A percentile compares a stretch with the other conserved stretches of the same genome.
Conservation (phyloP, 805 yeast species). For the Kodamaea restingae region DNA sequence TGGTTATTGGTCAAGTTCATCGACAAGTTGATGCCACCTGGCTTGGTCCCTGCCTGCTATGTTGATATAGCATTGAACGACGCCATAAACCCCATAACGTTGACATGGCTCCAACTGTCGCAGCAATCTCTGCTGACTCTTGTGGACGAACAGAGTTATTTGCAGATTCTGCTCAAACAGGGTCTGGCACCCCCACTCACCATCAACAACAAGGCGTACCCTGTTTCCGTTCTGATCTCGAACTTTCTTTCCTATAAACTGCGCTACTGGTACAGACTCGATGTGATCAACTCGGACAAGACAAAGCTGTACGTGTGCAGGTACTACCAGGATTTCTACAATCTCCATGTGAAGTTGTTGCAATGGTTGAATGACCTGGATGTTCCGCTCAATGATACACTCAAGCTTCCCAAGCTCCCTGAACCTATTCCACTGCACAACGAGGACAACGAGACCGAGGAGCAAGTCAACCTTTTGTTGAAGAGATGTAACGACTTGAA, state of each 20-base stretch:
- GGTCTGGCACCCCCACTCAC: slow-evolving; percentile 19
- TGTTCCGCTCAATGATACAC: slow-evolving; percentile 6
- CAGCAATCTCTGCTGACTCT: slow-evolving; percentile 9
- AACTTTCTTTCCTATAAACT: slow-evolving; percentile 40
- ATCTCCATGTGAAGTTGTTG: slow-evolving; percentile 36
- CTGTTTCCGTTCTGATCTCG: slow-evolving; percentile 33
- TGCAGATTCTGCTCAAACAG: slow-evolving; percentile 26
- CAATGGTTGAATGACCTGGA: slow-evolving; percentile 15
- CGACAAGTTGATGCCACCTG: slow-evolving; percentile 42
- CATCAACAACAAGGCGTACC: slow-evolving; percentile 29
- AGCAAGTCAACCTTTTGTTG: slow-evolving; percentile 19
- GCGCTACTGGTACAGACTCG: slow-evolving; percentile 51
- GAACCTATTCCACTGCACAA: slow-evolving; percentile 41
- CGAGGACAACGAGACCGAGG: slow-evolving; percentile 15
- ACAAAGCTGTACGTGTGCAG: slow-evolving; percentile 41
- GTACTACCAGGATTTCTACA: slow-evolving; percentile 50
- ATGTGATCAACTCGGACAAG: slow-evolving; percentile 32
- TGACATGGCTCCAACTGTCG: slow-evolving; percentile 29
- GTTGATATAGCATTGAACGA: slow-evolving; percentile 45
- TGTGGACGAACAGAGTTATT: slow-evolving; percentile 20
- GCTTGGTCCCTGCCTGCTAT: slow-evolving; percentile 50
- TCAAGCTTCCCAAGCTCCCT: slow-evolving; percentile 40
- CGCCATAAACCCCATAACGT: slow-evolving; percentile 33
- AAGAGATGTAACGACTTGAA: slow-evolving; percentile 40
- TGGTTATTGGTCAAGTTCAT: slow-evolving; percentile 57